Evolutionary conservation across 768 basidiomycete genomes (phyloP), one percentile per base, ranked within the genome.

Genomic region (Russula ochroleuca): DNA sequence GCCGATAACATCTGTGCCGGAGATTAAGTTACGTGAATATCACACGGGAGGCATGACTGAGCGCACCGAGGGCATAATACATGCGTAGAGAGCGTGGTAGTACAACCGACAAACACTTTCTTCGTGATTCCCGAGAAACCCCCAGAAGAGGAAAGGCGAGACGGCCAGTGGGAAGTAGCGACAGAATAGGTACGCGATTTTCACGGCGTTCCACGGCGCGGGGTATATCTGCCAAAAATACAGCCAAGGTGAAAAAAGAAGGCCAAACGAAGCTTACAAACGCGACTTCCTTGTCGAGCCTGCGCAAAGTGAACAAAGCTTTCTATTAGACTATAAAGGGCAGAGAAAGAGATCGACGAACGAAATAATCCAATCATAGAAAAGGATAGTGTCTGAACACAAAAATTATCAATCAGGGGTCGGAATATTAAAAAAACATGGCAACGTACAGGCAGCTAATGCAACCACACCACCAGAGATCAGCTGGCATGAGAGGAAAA

Each of bases 301-400:
- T 67, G 31, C 35, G 28, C 23, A 6, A 60, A 43, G 38, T 45
- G 14, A 37, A 17, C 9, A 41, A 11, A 38, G 21, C 9, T 41
- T 14, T 43, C n/a, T 17, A 17, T 7, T 7, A 40, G 51, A 25
- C 19, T 9, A 40, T 48, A 47, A 54, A 52, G 0, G 17, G 45
- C 5, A 53, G 38, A 9, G 38, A 40, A 3, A 53, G 38, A 9
- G 38, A 40, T 49, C 11, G 14, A 68, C 67, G 57, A 25, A 68
- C 67, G 61, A 58, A 21, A 57, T 62, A 35, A 68, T 45, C 67
- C 67, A 68, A 51, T 68, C 67, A 54, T 67, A 68, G 47, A 67
- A 57, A 23, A 62, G 52, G 37, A 68, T n/a, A 19, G 49, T 56
- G 13, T 67, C 67, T 68, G 35, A 17, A 23, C 21, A 19, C 17